Base-by-base conservation (phyloP, 2,329 filamentous ascomycete genomes). In the Gliomastix tumulicola region DNA sequence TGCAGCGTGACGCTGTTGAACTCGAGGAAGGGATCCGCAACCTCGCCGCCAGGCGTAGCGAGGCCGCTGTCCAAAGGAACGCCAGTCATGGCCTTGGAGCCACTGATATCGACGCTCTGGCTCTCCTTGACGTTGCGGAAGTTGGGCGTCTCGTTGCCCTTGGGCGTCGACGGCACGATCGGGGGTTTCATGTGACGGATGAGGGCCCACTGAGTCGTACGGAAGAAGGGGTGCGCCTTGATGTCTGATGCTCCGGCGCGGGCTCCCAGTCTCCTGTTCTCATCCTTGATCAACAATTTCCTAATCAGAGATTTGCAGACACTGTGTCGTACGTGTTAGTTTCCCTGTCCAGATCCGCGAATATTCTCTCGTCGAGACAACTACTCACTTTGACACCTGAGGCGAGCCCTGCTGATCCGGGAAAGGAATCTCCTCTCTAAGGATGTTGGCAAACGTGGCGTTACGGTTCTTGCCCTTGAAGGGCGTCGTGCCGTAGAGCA, bases 391-490 rank as follows among this genome's bases (percentile, higher is more conserved):
- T 40, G 89, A 94, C 40, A 94, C 86, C 57, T 87, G 86, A 6
- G 88, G 88, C 18, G 80, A 73, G 22, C 86, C 84, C 20, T 82
- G 76, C 48, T 92, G 84, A 51, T 98, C 92, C 1, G 92, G 89
- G 63, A 98, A 98, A 6, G 87, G 86, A 42, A 96, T 92, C 47
- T 98, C 92, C 59, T 98, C 92, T 36, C 89, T 75, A 44, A 98
- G 63, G 48, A 98, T 98, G 57, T 97, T 98, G 42, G 89, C 90
- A 66, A 98, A 98, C 0, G 92, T 98, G 12, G 89, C 88, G 52
- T 97, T 98, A 27, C 92, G 79, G 62, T 96, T 98, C 76, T 98
- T 97, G 49, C 92, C 92, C 69, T 98, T 98, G 74, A 98, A 98
- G 2, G 92, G 92, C 1, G 92, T 98, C 1, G 90, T 98, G 38